Conservation (phyloP, 1,139 yeast species). For the Kurtzmaniella quercitrusa region DNA sequence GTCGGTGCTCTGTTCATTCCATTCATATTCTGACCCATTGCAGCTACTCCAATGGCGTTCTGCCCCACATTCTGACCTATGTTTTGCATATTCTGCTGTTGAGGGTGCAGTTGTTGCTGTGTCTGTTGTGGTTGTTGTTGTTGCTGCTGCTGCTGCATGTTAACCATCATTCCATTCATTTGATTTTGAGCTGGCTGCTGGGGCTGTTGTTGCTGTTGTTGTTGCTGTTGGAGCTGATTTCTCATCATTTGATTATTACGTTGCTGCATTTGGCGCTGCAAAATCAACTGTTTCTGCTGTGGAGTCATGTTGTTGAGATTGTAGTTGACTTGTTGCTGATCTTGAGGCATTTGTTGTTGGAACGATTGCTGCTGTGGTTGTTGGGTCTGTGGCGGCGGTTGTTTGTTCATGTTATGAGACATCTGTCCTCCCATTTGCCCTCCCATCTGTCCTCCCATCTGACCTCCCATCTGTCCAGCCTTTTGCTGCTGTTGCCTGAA, state of each 20-base stretch:
- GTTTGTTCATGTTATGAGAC: slow-evolving; percentile 6
- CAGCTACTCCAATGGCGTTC: background rate
- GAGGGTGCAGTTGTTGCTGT: slow-evolving; percentile 13
- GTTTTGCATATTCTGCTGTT: slow-evolving; percentile 9
- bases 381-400: slow-evolving; percentile 11
- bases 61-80: slow-evolving; percentile 1
- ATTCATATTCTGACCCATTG: slow-evolving; percentile 7
- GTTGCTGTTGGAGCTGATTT: slow-evolving; percentile 10
- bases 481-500: slow-evolving; percentile 33
- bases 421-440: slow-evolving; percentile 10
- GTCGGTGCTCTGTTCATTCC: slow-evolving; percentile 1
- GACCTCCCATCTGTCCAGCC: slow-evolving; percentile 13
- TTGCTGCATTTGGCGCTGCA: slow-evolving; percentile 32
- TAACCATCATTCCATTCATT: background rate
- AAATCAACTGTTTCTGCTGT: slow-evolving; percentile 33
- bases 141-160: slow-evolving; percentile 6
- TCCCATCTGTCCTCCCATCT: slow-evolving; percentile 6
- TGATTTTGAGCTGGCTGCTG: slow-evolving; percentile 12
- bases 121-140: slow-evolving; percentile 16
- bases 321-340: slow-evolving; percentile 11
- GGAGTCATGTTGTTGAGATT: slow-evolving; percentile 26
- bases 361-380: slow-evolving; percentile 8
- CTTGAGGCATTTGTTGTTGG: slow-evolving; percentile 9
- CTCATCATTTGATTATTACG: slow-evolving; percentile 13
- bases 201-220: slow-evolving; percentile 13